Evolutionary conservation across 495 filamentous ascomycete species (phyloP).

Genomic region (Immersiella caudata): DNA sequence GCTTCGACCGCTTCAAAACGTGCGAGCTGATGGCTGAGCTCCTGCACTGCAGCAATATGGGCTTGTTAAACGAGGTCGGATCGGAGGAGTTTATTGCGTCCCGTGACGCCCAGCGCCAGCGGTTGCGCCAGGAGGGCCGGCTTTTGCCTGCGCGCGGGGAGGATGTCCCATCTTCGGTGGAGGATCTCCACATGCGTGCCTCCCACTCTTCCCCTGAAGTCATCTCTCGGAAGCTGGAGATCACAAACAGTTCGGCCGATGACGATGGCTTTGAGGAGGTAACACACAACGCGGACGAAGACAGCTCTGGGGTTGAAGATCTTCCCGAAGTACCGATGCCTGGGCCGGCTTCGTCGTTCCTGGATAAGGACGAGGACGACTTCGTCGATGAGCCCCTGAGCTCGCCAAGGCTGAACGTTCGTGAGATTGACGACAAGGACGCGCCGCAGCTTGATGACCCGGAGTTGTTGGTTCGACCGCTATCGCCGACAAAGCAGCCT

Average conservation of each 20-base stretch:
- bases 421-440: slow-evolving; percentile 38
- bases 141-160: slow-evolving; percentile 42
- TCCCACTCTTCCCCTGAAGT: slow-evolving; percentile 53
- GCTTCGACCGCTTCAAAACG: slow-evolving; percentile 98
- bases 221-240: slow-evolving; percentile 59
- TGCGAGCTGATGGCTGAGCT: slow-evolving; percentile 99
- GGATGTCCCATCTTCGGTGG: slow-evolving; percentile 40
- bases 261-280: slow-evolving; percentile 97
- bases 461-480: slow-evolving; percentile 51
- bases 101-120: slow-evolving; percentile 80
- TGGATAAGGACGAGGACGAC: slow-evolving; percentile 63
- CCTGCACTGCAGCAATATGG: slow-evolving; percentile 99
- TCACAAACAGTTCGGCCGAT: slow-evolving; percentile 72
- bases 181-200: slow-evolving; percentile 51
- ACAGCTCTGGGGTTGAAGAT: slow-evolving; percentile 54
- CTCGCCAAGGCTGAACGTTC: slow-evolving; percentile 55
- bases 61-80: slow-evolving; percentile 87
- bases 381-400: slow-evolving; percentile 73
- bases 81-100: slow-evolving; percentile 83
- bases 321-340: slow-evolving; percentile 48
- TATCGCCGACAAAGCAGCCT: slow-evolving; percentile 52
- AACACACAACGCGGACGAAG: slow-evolving; percentile 67
- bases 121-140: slow-evolving; percentile 70
- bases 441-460: slow-evolving; percentile 45
- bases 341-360: slow-evolving; percentile 41